phyloP scores from a whole-genome alignment of 441 rosid genomes.

The Corymbia calophylla region DNA sequence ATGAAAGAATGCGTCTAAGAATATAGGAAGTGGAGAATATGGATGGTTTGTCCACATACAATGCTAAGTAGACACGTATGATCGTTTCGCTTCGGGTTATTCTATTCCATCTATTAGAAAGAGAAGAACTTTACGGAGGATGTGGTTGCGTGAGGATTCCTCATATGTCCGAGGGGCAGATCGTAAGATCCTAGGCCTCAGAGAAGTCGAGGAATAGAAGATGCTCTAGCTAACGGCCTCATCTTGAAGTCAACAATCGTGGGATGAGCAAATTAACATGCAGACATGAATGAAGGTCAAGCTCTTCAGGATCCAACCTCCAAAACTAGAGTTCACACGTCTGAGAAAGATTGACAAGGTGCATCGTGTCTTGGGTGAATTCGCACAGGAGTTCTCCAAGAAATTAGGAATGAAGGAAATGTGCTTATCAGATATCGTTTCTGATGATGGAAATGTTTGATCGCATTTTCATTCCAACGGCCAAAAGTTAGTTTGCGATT shows the following conservation, averaged over 20 bases:
- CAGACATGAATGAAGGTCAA: background rate
- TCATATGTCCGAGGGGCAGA: background rate
- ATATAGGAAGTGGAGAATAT: background rate
- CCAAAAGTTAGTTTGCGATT: too few relatives aligned
- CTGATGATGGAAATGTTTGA: background rate
- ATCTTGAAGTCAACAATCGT: too few relatives aligned
- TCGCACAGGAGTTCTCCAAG: background rate
- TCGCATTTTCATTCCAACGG: background rate
- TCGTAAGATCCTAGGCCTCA: background rate
- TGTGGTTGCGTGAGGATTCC: background rate
- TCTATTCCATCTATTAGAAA: too few relatives aligned
- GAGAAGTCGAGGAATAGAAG: background rate
- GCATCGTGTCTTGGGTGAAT: background rate
- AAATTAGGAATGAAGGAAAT: background rate
- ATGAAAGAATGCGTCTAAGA: background rate
- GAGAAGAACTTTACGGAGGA: background rate
- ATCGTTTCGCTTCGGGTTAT: too few relatives aligned
- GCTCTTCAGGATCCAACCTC: background rate
- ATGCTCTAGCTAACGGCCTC: background rate
- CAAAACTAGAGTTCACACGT: background rate
- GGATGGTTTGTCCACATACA: background rate
- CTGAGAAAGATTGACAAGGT: background rate
- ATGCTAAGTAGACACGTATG: too few relatives aligned
- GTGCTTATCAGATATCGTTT: background rate
- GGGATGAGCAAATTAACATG: too few relatives aligned